Evolutionary conservation across 2,329 filamentous ascomycete genomes (phyloP).

Genomic region (Sphaerulina populicola): DNA sequence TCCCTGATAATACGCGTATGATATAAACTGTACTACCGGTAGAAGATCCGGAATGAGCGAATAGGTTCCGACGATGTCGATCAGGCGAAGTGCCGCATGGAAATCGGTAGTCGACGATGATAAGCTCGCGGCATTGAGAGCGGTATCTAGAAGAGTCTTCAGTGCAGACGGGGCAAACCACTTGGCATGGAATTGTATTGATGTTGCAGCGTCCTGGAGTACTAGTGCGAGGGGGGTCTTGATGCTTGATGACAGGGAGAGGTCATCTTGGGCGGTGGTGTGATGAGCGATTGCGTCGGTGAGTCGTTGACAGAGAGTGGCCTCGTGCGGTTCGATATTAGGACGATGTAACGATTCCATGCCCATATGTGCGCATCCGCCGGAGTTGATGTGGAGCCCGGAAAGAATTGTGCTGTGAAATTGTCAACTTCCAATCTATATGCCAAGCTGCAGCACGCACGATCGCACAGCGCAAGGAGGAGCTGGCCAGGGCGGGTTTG

Average conservation of each 20-base stretch:
- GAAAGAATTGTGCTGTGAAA: constrained; percentile 13
- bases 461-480: neutral
- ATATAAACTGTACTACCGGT: constrained; percentile 24
- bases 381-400: constrained; percentile 4
- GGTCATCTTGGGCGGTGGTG: constrained; percentile 1
- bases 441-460: neutral
- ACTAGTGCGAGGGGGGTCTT: constrained; percentile 15
- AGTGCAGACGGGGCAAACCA: constrained; percentile 28
- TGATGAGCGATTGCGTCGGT: constrained; percentile 16
- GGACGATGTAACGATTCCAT: constrained; percentile 8
- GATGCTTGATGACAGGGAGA: neutral
- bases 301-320: constrained; percentile 22
- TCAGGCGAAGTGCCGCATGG: constrained; percentile 25
- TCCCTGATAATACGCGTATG: constrained; percentile 29
- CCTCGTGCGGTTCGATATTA: constrained; percentile 26
- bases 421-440: constrained; percentile 1
- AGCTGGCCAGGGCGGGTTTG: neutral
- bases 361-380: constrained; percentile 8
- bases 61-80: constrained; percentile 28
- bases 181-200: constrained; percentile 28
- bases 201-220: constrained; percentile 21
- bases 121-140: constrained; percentile 22
- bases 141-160: constrained; percentile 18
- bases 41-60: constrained; percentile 23
- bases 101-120: constrained; percentile 28